Conservation (phyloP, 73 alveolate species). For the Paramecium octaurelia region DNA sequence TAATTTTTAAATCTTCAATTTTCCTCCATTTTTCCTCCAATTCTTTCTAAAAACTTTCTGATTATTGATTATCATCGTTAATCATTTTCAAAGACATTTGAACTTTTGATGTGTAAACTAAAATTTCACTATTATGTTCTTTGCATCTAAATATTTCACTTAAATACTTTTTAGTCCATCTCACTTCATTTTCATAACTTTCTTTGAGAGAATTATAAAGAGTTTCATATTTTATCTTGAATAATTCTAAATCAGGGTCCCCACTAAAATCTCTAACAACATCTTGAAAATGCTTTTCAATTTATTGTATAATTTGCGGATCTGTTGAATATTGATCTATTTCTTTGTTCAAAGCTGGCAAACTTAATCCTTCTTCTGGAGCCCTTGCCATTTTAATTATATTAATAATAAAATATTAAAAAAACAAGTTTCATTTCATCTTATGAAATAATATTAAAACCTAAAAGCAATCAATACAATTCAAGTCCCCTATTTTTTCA, state of each 20-base stretch:
- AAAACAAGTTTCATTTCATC: background rate
- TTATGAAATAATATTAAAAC: background rate
- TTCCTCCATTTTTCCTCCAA: conserved; percentile 34
- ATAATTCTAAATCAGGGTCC: conserved; percentile 58
- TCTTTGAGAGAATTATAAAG: conserved; percentile 60
- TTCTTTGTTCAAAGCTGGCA: conserved; percentile 49
- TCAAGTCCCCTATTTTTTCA: background rate
- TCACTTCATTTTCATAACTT: conserved; percentile 41
- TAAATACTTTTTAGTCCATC: conserved; percentile 47
- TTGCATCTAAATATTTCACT: conserved; percentile 12
- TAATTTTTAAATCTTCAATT: background rate
- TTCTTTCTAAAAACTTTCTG: conserved; percentile 12
- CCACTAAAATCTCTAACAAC: conserved; percentile 62
- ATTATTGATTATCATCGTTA: conserved; percentile 19
- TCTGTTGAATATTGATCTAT: conserved; percentile 62
- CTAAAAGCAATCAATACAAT: no score
- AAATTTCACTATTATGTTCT: conserved; percentile 41
- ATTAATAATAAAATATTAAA: background rate
- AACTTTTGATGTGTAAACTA: conserved; percentile 20
- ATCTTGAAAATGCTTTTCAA: conserved; percentile 57
- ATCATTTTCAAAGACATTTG: conserved; percentile 10
- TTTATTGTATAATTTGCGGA: conserved; percentile 24
- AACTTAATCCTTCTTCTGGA: conserved; percentile 56
- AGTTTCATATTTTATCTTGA: conserved; percentile 60
- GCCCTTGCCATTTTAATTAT: background rate